These are phyloP conservation scores for Leptomonas pyrrhocoris DNA, from an alignment of 208 protist genomes.

Conservation along the genomic window DNA sequence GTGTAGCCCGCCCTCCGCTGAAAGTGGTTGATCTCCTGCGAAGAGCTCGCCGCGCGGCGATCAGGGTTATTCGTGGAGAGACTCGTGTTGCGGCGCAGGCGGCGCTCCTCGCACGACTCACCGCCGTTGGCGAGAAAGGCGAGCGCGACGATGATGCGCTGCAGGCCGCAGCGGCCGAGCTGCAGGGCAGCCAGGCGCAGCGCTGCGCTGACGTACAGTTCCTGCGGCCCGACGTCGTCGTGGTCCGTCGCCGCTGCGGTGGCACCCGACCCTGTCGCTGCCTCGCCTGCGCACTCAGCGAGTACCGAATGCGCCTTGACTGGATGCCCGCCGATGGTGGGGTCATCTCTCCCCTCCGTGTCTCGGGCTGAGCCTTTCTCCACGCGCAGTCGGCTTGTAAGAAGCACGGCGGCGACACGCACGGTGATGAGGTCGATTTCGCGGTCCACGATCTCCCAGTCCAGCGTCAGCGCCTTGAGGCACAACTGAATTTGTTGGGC, in stretches of 20 bases:
- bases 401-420: slow-evolving; percentile 11
- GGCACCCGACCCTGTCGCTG: neutral
- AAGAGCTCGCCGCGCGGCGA: slow-evolving; percentile 8
- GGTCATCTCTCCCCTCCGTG: neutral
- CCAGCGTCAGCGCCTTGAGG: slow-evolving; percentile 14
- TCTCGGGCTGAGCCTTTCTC: neutral
- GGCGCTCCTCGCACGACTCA: slow-evolving; percentile 28
- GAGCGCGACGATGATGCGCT: slow-evolving; percentile 24
- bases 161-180: slow-evolving; percentile 24
- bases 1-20: slow-evolving; percentile 21
- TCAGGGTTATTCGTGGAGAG: neutral
- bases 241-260: neutral
- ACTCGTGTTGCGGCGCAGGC: slow-evolving; percentile 4
- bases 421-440: slow-evolving; percentile 22
- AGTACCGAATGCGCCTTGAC: neutral
- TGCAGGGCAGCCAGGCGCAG: slow-evolving; percentile 31
- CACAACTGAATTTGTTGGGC: slow-evolving; percentile 13
- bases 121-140: slow-evolving; percentile 30
- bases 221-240: slow-evolving; percentile 13
- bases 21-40: slow-evolving; percentile 27
- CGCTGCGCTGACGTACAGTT: slow-evolving; percentile 32
- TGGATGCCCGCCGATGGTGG: neutral
- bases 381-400: slow-evolving; percentile 25
- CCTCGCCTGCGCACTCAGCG: neutral
- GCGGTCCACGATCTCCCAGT: slow-evolving; percentile 23